These are phyloP conservation scores for Aspergillus affinis DNA, from an alignment of 495 filamentous ascomycete species.

Conservation along the genomic window DNA sequence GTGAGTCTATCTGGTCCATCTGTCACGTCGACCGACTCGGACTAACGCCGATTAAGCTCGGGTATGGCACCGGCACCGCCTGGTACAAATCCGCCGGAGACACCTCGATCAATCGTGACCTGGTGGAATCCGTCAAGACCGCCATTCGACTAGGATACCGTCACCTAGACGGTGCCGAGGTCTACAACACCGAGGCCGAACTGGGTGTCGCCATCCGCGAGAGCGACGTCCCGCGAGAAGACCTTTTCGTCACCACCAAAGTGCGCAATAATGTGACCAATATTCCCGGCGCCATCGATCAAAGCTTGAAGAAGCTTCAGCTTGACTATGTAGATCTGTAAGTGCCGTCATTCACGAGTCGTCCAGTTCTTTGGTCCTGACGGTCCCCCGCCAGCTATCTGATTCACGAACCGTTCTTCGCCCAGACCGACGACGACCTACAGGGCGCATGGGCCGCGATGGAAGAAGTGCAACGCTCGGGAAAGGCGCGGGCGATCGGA, in stretches of 20 bases:
- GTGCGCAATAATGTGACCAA: conserved; percentile 57
- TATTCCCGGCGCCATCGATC: conserved; percentile 62
- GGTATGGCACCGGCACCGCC: conserved; percentile 67
- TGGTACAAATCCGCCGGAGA: conserved; percentile 55
- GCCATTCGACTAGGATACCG: conserved; percentile 70
- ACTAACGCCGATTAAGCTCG: conserved; percentile 51
- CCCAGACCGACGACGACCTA: conserved; percentile 58
- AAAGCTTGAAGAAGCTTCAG: conserved; percentile 70
- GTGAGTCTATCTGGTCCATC: conserved; percentile 44
- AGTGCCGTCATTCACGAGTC: conserved; percentile 6
- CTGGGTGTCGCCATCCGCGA: conserved; percentile 73
- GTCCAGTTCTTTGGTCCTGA: neutral
- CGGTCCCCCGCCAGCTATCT: conserved; percentile 55
- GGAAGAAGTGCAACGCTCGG: conserved; percentile 67
- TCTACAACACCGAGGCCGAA: conserved; percentile 77
- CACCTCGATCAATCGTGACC: conserved; percentile 29
- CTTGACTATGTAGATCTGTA: conserved; percentile 80
- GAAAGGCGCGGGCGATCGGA: conserved; percentile 75
- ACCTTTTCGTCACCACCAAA: conserved; percentile 80
- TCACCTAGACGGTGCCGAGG: conserved; percentile 82
- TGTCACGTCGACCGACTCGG: neutral
- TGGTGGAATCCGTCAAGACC: conserved; percentile 61
- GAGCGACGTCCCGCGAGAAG: conserved; percentile 60
- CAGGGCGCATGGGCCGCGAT: conserved; percentile 74
- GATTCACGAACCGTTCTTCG: conserved; percentile 75